Evolutionary conservation across 345 rosid species (phyloP), one percentile per base, ranked within the genome.

Genomic region (Murraya paniculata): DNA sequence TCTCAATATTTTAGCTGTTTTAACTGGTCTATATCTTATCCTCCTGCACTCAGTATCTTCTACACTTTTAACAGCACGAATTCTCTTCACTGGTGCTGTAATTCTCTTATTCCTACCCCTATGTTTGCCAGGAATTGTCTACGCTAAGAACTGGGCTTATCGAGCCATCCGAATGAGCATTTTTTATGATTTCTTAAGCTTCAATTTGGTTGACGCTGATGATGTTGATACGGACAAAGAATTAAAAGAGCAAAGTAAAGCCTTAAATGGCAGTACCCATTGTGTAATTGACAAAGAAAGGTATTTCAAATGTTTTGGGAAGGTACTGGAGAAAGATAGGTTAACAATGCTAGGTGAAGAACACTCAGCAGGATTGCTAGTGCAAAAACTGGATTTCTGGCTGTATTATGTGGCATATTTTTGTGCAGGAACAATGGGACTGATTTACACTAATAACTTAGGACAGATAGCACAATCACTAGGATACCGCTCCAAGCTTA

Each of bases 381-480:
- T 90, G 53, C 81, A 86, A 14, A 91, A 86, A 66, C 84, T 80
- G 82, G 98, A 94, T 81, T 94, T 94, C 84, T 92, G 97, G 98
- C 86, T 91, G 13, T 94, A 92, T 77, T 94, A 87, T 79, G 6
- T 80, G 39, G 85, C 96, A 1, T 94, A 94, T 67, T 88, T 94
- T 66, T 94, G 93, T 50, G 97, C 96, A 39, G 97, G 90, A 28
- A 92, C 97, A 8, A 83, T 91, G 33, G 98, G 98, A 45, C 84
- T 94, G 76, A 96, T 89, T 57, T 94, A 92, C 75, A 94, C 95
- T 86, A 94, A 92, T 69, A 92, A 92, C 62, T 82, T 94, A 25
- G 98, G 98, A 19, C 98, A 94, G 85, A 90, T 94, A 65, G 85
- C 94, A 31, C 83, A 94, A 78, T 92, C 98, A 3, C 90, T 91